Evolutionary conservation across 305 asterid species (phyloP).

Genomic region (Vinca major): DNA sequence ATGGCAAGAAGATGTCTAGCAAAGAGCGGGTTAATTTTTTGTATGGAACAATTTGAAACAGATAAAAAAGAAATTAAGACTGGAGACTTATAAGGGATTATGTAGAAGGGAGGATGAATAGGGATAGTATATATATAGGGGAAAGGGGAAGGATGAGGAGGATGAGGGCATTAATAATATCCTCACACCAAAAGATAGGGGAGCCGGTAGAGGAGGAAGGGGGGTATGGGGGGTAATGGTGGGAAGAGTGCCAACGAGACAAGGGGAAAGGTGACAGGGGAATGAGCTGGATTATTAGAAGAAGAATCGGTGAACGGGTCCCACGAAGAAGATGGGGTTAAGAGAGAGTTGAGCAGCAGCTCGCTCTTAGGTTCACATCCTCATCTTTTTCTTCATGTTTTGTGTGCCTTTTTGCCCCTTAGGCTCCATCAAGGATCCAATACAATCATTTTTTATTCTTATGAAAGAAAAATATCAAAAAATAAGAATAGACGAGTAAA

Average conservation of each 20-base stretch:
- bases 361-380: neutral
- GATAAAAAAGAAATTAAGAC: too few species aligned
- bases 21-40: conserved; percentile 11
- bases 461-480: too few species aligned
- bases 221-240: neutral
- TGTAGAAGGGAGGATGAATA: conserved; percentile 3
- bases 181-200: conserved; percentile 18
- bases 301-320: conserved; percentile 17
- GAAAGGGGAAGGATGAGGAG: neutral
- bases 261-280: neutral
- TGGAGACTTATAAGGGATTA: too few species aligned
- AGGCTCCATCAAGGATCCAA: neutral
- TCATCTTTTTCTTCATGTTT: conserved; percentile 13
- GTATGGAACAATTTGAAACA: neutral
- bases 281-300: conserved; percentile 18
- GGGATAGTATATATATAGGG: neutral
- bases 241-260: conserved; percentile 20
- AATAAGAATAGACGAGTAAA: too few species aligned
- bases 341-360: neutral
- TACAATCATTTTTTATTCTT: too few species aligned
- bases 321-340: conserved; percentile 13
- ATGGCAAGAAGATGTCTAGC: neutral
- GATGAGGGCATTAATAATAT: conserved; percentile 22
- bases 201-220: conserved; percentile 6
- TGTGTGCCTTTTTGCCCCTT: conserved; percentile 7